A percentile compares a stretch with the other conserved stretches of the same genome.
phyloP scores from a whole-genome alignment of 768 basidiomycete genomes.

The Suillus subaureus region DNA sequence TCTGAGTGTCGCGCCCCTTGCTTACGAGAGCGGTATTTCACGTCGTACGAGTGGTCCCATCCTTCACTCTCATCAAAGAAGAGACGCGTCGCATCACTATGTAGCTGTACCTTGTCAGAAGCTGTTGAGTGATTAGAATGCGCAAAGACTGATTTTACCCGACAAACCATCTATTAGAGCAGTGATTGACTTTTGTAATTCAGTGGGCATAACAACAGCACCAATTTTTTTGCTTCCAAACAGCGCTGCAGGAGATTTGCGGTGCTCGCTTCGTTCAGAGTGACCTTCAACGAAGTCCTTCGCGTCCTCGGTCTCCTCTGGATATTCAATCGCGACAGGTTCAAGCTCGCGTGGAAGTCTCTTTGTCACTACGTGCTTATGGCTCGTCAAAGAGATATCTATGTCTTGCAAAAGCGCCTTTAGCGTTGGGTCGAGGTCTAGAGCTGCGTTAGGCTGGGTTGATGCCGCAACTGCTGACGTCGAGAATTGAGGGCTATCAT shows the following conservation, averaged over 20 bases:
- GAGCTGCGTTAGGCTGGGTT: conserved; percentile 56
- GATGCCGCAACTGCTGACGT: conserved; percentile 33
- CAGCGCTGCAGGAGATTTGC: conserved; percentile 79
- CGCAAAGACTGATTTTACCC: background rate
- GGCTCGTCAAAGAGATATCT: conserved; percentile 57
- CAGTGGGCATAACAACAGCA: conserved; percentile 68
- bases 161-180: conserved; percentile 64
- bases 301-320: conserved; percentile 35
- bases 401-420: conserved; percentile 64
- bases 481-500: conserved; percentile 27
- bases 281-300: conserved; percentile 33
- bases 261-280: conserved; percentile 35
- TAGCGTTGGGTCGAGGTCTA: conserved; percentile 69
- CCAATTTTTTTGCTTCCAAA: conserved; percentile 80
- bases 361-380: conserved; percentile 37
- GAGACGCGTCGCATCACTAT: conserved; percentile 71
- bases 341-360: conserved; percentile 56
- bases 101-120: conserved; percentile 64
- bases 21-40: conserved; percentile 58
- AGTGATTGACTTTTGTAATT: conserved; percentile 69
- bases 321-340: conserved; percentile 41
- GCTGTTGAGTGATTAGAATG: conserved; percentile 40
- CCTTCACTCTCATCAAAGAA: conserved; percentile 47
- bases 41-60: conserved; percentile 62
- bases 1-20: conserved; percentile 61